These are phyloP conservation scores for Taphrina flavorubra DNA, from an alignment of 1,139 yeast species.

Conservation along the genomic window DNA sequence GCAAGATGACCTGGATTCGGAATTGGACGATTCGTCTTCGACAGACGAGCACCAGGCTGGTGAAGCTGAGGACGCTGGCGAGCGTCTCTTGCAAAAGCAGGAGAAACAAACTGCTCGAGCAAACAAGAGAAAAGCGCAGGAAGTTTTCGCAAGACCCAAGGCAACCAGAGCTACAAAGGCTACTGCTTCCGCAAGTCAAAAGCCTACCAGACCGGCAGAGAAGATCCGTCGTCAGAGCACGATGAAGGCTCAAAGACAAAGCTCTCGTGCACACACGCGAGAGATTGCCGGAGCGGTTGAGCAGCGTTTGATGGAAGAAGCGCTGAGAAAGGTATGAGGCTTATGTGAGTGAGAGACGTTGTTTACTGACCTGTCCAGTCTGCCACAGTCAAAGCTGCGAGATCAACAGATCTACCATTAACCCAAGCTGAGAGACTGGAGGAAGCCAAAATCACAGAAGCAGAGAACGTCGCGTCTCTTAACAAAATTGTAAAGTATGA, in stretches of 20 bases:
- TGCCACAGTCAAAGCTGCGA: constrained; percentile 46
- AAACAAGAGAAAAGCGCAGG: constrained; percentile 30
- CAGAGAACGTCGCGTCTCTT: constrained; percentile 71
- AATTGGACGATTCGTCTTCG: constrained; percentile 45
- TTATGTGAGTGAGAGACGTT: constrained; percentile 34
- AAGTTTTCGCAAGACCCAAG: constrained; percentile 40
- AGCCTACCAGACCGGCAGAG: constrained; percentile 39
- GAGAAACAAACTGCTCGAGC: constrained; percentile 45
- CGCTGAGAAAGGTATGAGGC: constrained; percentile 63
- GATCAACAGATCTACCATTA: constrained; percentile 49
- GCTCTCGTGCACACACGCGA: constrained; percentile 78
- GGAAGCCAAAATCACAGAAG: constrained; percentile 87
- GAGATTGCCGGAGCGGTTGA: constrained; percentile 79
- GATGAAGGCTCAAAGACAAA: constrained; percentile 62
- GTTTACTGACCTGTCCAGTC: constrained; percentile 52
- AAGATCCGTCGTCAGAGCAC: constrained; percentile 16
- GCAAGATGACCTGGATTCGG: constrained; percentile 47
- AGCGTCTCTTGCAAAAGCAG: constrained; percentile 51
- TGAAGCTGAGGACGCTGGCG: constrained; percentile 47
- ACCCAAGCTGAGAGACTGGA: constrained; percentile 86
- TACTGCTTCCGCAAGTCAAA: background rate
- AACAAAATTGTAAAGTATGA: constrained; percentile 84
- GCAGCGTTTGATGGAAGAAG: constrained; percentile 72
- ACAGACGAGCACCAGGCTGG: constrained; percentile 46
- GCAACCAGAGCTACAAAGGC: background rate